phyloP scores from a whole-genome alignment of 2,329 filamentous ascomycete genomes.

The Colletotrichum camelliae region DNA sequence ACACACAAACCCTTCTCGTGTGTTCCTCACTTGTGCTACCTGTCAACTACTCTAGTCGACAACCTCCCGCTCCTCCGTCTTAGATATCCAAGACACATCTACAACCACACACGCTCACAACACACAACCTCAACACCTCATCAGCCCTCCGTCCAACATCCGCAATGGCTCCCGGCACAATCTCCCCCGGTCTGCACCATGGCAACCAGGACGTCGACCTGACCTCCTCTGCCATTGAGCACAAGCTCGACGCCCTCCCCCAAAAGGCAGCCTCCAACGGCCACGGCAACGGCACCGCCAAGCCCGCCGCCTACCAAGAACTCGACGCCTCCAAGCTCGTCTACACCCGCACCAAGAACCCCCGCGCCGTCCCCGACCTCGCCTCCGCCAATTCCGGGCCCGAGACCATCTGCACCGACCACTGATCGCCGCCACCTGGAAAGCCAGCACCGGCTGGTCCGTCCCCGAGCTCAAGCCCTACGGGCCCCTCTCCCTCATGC shows the following conservation, averaged over 20 bases:
- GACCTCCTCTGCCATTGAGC: conserved; percentile 55
- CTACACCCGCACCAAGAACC: conserved; percentile 56
- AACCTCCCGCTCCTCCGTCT: not conserved
- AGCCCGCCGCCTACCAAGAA: conserved; percentile 61
- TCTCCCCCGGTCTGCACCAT: conserved; percentile 38
- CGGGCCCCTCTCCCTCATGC: conserved; percentile 78
- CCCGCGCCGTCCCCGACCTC: conserved; percentile 58
- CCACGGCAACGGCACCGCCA: conserved; percentile 31
- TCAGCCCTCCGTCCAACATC: not conserved
- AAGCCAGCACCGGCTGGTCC: conserved; percentile 69
- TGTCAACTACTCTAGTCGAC: not conserved
- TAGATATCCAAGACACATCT: conserved; percentile 4
- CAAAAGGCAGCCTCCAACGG: conserved; percentile 27
- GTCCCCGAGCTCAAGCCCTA: conserved; percentile 78
- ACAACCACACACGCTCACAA: not conserved
- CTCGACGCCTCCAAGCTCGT: conserved; percentile 72
- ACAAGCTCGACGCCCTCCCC: conserved; percentile 47
- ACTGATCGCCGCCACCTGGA: conserved; percentile 83
- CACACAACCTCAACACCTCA: not conserved
- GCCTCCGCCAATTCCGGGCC: conserved; percentile 49
- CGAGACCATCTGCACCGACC: conserved; percentile 75
- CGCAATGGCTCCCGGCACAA: conserved; percentile 32
- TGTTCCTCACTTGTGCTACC: not conserved
- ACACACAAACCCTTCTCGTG: not conserved
- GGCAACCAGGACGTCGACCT: conserved; percentile 57